Conservation (phyloP, 176 grass and related monocot species). For the Oryza glumipatula region DNA sequence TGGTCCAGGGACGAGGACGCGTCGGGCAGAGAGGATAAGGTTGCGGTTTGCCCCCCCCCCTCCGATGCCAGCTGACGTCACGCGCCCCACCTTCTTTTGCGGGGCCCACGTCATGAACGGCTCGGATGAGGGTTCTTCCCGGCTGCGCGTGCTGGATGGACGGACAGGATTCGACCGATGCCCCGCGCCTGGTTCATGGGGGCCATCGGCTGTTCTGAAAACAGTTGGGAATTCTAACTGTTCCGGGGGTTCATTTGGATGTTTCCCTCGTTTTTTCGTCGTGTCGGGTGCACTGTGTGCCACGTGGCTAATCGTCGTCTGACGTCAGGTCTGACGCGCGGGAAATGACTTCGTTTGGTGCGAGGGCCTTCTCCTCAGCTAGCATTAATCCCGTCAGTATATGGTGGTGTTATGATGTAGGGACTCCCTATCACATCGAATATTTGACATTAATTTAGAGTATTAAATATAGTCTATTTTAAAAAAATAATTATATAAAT, state of each 20-base stretch:
- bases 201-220: conserved; percentile 1
- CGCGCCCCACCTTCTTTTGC: conserved; percentile 55
- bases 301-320: background rate
- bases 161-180: background rate
- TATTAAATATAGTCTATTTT: too few relatives aligned
- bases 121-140: background rate
- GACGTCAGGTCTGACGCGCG: conserved; percentile 45
- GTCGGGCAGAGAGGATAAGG: conserved; percentile 61
- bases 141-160: background rate
- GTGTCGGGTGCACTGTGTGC: background rate
- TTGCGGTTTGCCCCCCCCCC: conserved; percentile 43
- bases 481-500: too few relatives aligned
- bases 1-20: background rate
- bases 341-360: background rate
- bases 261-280: conserved; percentile 10
- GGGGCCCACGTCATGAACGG: conserved; percentile 30
- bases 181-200: background rate
- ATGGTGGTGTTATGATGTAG: too few relatives aligned
- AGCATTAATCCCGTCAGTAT: background rate
- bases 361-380: too few relatives aligned
- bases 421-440: too few relatives aligned
- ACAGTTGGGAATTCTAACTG: conserved; percentile 19
- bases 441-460: too few relatives aligned
- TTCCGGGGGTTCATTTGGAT: conserved; percentile 22
- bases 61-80: conserved; percentile 75